Percentiles rank a stretch among this genome's conserved stretches.
Conservation (phyloP, 768 basidiomycete species). For the Auriscalpium orientale region DNA sequence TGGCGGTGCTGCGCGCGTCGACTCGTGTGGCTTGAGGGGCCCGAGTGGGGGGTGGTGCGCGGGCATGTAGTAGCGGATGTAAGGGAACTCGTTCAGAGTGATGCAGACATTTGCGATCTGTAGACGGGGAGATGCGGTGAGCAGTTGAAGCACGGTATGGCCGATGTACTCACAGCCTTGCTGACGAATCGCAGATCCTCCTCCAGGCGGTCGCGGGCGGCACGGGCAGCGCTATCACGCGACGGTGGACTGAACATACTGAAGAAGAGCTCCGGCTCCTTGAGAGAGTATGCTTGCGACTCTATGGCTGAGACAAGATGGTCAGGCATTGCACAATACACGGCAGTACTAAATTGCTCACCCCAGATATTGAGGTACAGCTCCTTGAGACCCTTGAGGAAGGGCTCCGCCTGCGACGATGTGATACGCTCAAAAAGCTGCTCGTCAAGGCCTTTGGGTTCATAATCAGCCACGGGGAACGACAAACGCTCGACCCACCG, state of each 20-base stretch:
- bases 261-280: slow-evolving; percentile 76
- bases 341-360: slow-evolving; percentile 29
- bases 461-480: not conserved
- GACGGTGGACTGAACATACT: slow-evolving; percentile 83
- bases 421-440: slow-evolving; percentile 68
- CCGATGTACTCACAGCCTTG: slow-evolving; percentile 46
- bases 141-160: not conserved
- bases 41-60: slow-evolving; percentile 78
- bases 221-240: slow-evolving; percentile 54
- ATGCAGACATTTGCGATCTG: slow-evolving; percentile 88
- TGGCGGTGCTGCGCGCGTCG: slow-evolving; percentile 55
- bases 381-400: slow-evolving; percentile 74
- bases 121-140: not conserved
- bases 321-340: not conserved
- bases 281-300: slow-evolving; percentile 75
- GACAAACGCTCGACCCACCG: not conserved
- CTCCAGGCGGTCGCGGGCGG: slow-evolving; percentile 69
- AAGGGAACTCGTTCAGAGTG: slow-evolving; percentile 85
- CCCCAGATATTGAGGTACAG: slow-evolving; percentile 92
- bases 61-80: slow-evolving; percentile 88
- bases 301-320: slow-evolving; percentile 55
- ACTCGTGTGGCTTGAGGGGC: slow-evolving; percentile 60
- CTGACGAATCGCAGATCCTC: slow-evolving; percentile 77
- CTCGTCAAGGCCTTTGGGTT: slow-evolving; percentile 62
- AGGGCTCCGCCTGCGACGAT: slow-evolving; percentile 66